Conservation (phyloP, 2,329 filamentous ascomycete genomes). For the Didymellaceae sp. region DNA sequence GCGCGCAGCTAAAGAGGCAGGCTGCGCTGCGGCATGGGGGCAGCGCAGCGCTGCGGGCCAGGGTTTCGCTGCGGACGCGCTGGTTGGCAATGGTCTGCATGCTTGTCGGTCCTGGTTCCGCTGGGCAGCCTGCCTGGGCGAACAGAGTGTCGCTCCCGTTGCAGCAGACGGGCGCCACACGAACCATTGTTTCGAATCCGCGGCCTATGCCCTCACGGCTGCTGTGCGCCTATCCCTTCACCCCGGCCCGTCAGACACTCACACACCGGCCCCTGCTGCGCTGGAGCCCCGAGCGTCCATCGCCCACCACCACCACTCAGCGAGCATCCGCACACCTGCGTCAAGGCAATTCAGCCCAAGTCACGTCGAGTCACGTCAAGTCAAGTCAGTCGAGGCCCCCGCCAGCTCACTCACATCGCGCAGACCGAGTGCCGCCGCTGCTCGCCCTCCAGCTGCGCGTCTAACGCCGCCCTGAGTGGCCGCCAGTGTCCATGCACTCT, state of each 20-base stretch:
- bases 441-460: constrained; percentile 20
- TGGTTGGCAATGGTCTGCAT: constrained; percentile 5
- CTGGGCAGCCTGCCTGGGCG: constrained; percentile 26
- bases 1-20: constrained; percentile 21
- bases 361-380: constrained; percentile 23
- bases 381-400: not conserved
- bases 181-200: constrained; percentile 34
- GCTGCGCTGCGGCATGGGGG: constrained; percentile 7
- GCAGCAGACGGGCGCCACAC: constrained; percentile 27
- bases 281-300: not conserved
- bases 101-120: constrained; percentile 14
- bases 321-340: not conserved
- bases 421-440: constrained; percentile 4
- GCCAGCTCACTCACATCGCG: too few relatives aligned
- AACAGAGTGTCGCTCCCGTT: constrained; percentile 25
- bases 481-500: constrained; percentile 13
- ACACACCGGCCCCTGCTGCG: constrained; percentile 2
- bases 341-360: not conserved
- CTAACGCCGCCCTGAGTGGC: constrained; percentile 16
- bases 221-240: constrained; percentile 9
- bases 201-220: constrained; percentile 13
- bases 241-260: constrained; percentile 14
- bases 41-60: constrained; percentile 19
- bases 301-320: constrained; percentile 22
- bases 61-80: constrained; percentile 14